Conservation (phyloP, 2,329 filamentous ascomycete species). For the Aspergillus sp. region DNA sequence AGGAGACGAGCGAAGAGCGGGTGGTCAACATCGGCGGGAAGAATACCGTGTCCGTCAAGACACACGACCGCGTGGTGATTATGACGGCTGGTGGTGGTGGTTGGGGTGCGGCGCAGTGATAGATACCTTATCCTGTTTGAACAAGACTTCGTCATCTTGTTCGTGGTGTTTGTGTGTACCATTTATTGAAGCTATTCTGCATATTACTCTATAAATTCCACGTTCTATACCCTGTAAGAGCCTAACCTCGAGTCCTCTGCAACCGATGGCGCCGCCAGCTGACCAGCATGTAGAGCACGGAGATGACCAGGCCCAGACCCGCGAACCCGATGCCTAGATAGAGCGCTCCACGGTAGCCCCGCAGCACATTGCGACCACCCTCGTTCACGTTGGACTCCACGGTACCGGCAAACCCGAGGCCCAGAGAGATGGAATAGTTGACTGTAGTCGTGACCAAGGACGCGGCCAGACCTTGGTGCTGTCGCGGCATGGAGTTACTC, state of each 20-base stretch:
- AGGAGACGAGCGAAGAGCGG: conserved; percentile 52
- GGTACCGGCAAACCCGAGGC: conserved; percentile 65
- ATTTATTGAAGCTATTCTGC: background rate
- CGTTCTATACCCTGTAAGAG: no score
- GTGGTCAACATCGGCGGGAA: conserved; percentile 62
- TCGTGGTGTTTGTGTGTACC: no score
- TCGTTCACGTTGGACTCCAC: conserved; percentile 53
- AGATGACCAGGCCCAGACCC: conserved; percentile 21
- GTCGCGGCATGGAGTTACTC: conserved; percentile 49
- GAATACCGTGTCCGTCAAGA: conserved; percentile 60
- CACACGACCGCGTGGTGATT: conserved; percentile 61
- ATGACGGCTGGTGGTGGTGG: conserved; percentile 56
- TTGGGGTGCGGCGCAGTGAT: conserved; percentile 24
- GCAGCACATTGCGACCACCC: conserved; percentile 32
- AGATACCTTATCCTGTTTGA: background rate
- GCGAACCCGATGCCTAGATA: conserved; percentile 41
- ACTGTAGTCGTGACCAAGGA: conserved; percentile 63
- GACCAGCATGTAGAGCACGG: conserved; percentile 16
- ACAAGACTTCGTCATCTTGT: no score
- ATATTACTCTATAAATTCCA: background rate
- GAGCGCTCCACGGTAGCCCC: conserved; percentile 40
- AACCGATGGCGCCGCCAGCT: conserved; percentile 8
- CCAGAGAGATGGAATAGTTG: conserved; percentile 68
- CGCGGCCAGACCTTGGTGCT: conserved; percentile 54
- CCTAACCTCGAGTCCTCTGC: no score